A percentile compares a stretch with the other conserved stretches of the same genome.
Evolutionary conservation across 306 rosid species (phyloP).

Genomic region (Senna siamea): DNA sequence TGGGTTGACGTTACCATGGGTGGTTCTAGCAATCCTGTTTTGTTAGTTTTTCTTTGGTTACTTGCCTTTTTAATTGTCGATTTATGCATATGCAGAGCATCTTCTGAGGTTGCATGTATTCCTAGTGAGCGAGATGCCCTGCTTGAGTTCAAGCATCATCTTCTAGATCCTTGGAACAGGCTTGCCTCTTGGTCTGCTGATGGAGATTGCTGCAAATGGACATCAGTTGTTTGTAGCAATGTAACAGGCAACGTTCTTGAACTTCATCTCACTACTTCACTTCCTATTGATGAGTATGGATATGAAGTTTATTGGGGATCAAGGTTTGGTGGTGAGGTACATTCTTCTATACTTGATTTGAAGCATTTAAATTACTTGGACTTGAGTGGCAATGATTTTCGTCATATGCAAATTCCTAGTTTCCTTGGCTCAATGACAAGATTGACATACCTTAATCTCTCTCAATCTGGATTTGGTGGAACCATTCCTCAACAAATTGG

Average conservation of each 20-base stretch:
- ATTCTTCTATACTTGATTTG: too few relatives aligned
- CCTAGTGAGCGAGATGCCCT: conserved; percentile 17
- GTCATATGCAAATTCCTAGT: too few relatives aligned
- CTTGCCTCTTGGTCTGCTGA: not conserved
- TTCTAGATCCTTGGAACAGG: not conserved
- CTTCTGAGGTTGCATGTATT: not conserved
- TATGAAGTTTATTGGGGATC: too few relatives aligned
- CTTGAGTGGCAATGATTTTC: too few relatives aligned
- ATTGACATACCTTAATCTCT: too few relatives aligned
- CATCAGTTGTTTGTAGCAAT: conserved; percentile 14
- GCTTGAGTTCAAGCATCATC: not conserved
- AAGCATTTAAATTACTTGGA: too few relatives aligned
- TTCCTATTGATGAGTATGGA: not conserved
- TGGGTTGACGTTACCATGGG: not conserved
- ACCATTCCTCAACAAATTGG: too few relatives aligned
- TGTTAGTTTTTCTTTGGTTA: not conserved
- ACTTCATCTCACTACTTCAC: not conserved
- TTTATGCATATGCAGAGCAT: not conserved
- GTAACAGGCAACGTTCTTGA: conserved; percentile 20
- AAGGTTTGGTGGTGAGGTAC: too few relatives aligned
- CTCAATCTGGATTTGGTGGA: too few relatives aligned
- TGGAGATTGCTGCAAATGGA: conserved; percentile 35
- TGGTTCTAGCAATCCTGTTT: not conserved
- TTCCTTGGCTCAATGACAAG: too few relatives aligned
- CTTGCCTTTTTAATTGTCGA: not conserved